Evolutionary conservation across 371 early-diverging fungal genomes (phyloP), one percentile per base, ranked within the genome.

Genomic region (Dentiscutata heterogama): DNA sequence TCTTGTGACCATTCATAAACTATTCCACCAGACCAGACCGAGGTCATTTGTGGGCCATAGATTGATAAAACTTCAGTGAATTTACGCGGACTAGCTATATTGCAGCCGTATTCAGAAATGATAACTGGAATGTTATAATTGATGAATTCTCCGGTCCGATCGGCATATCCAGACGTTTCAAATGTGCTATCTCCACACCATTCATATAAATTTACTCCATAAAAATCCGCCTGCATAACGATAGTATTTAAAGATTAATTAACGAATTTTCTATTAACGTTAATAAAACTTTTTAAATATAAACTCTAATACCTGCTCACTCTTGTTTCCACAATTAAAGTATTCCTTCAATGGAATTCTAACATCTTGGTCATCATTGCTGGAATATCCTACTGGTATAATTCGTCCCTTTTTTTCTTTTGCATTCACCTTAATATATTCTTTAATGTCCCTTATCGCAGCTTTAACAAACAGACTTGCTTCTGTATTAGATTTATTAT

Each of bases 1-100:
- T 96, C 95, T 76, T 96, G 91, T 7, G 92, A 88, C 91, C 92
- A 96, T 84, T 95, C 95, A 83, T 95, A 96, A 50, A 93, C 91
- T 50, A 96, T 90, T 39, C 95, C 95, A 29, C 95, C 95, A 1
- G 94, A 94, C 88, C 93, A 93, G 0, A 73, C n/a, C 27, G 54
- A 5, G n/a, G 64, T 72, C 83, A 85, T 42, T 42, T 42, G 42
- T 42, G 42, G 10, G 10, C 42, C 42, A 42, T 42, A 42, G 2
- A 42, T 42, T 42, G 42, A 5, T 42, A 10, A 42, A 42, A 42
- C 42, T 42, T 42, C 42, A 42, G 42, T 42, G 42, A 42, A 42
- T 42, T 42, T 42, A 42, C 42, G 42, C 0, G 42, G 7, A 42
- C 0, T 42, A 8, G 8, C 42, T 42, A 42, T 42, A 42, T 42